Evolutionary conservation across 2,329 filamentous ascomycete genomes (phyloP).

Genomic region (Cladophialophora chaetospira): DNA sequence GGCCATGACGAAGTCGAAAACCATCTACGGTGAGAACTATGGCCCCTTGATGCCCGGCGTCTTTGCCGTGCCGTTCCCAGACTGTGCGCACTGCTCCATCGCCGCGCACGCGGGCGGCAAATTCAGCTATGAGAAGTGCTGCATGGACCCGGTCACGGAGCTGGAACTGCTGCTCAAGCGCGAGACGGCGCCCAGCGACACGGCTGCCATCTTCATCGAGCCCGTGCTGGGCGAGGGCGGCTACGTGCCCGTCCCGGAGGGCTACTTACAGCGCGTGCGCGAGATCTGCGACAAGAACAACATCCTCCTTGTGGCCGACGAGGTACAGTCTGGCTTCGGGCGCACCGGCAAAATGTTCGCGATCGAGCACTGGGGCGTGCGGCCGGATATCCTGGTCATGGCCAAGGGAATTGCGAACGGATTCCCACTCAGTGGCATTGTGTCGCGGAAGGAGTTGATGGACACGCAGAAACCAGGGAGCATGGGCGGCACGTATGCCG

Average conservation of each 20-base stretch:
- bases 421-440: slow-evolving; percentile 36
- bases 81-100: slow-evolving; percentile 43
- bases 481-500: slow-evolving; percentile 44
- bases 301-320: slow-evolving; percentile 47
- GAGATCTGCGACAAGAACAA: slow-evolving; percentile 48
- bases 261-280: slow-evolving; percentile 41
- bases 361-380: slow-evolving; percentile 46
- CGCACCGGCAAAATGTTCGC: slow-evolving; percentile 50
- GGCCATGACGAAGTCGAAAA: slow-evolving; percentile 42
- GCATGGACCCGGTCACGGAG: slow-evolving; percentile 42
- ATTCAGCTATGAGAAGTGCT: slow-evolving; percentile 42
- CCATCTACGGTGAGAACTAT: slow-evolving; percentile 40
- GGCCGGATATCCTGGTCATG: slow-evolving; percentile 49
- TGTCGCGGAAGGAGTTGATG: slow-evolving; percentile 42
- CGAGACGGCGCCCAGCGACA: slow-evolving; percentile 40
- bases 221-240: slow-evolving; percentile 42
- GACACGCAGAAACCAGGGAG: slow-evolving; percentile 41
- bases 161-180: slow-evolving; percentile 41
- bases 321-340: slow-evolving; percentile 49
- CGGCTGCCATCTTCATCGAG: slow-evolving; percentile 42
- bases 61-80: slow-evolving; percentile 43
- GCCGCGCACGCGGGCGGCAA: slow-evolving; percentile 35
- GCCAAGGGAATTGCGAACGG: slow-evolving; percentile 38
- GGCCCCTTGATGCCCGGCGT: slow-evolving; percentile 44
- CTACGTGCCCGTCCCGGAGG: slow-evolving; percentile 39